Evolutionary conservation across 108 stramenopile species (phyloP).

Genomic region (Chaetoceros muelleri): DNA sequence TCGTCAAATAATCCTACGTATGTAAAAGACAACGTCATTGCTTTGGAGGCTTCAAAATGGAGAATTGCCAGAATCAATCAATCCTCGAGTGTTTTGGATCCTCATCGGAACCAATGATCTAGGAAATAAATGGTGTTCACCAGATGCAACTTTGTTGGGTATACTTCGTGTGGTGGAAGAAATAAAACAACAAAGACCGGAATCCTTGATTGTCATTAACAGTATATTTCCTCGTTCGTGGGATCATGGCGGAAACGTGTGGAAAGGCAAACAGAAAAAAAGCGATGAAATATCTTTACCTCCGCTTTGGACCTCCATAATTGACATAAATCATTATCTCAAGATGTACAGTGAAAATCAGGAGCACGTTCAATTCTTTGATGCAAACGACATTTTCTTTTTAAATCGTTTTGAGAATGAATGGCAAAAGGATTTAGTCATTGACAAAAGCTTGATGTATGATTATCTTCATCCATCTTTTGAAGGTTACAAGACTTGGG

Average conservation of each 20-base stretch:
- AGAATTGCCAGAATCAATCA: constrained; percentile 39
- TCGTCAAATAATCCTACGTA: not conserved
- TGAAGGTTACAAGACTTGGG: no score
- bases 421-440: not conserved
- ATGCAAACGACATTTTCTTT: constrained; percentile 23
- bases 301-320: constrained; percentile 24
- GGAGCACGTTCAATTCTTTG: constrained; percentile 21
- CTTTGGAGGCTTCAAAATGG: constrained; percentile 73
- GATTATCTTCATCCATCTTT: constrained; percentile 17
- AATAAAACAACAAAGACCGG: constrained; percentile 26
- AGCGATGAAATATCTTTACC: constrained; percentile 2
- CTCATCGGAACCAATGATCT: constrained; percentile 60
- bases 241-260: not conserved
- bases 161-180: constrained; percentile 55
- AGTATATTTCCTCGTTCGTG: constrained; percentile 36
- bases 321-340: constrained; percentile 20
- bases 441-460: constrained; percentile 22
- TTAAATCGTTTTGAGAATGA: constrained; percentile 17
- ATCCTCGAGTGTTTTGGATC: constrained; percentile 31
- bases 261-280: constrained; percentile 1
- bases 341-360: constrained; percentile 20
- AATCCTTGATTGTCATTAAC: constrained; percentile 47
- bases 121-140: constrained; percentile 35
- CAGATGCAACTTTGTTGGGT: constrained; percentile 54
- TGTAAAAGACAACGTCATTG: constrained; percentile 32